Evolutionary conservation across 495 filamentous ascomycete genomes (phyloP).

Genomic region (Penicillium lividum): DNA sequence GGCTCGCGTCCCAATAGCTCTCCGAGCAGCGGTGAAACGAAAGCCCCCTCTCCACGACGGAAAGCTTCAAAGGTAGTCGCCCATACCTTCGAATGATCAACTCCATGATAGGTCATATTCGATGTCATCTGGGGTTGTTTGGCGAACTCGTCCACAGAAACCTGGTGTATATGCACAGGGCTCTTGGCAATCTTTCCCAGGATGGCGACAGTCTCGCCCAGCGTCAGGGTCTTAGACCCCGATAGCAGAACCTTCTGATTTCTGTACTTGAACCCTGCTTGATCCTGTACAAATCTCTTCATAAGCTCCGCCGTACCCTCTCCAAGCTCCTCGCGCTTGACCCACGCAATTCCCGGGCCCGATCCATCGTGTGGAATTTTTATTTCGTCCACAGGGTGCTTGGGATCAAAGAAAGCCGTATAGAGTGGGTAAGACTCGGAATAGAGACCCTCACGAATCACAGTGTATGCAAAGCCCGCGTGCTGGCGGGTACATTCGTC

Average conservation of each 20-base stretch:
- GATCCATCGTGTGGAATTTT: constrained; percentile 45
- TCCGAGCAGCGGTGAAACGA: constrained; percentile 29
- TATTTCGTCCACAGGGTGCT: constrained; percentile 27
- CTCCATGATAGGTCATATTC: constrained; percentile 23
- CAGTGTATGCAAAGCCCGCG: constrained; percentile 40
- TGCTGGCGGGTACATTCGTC: constrained; percentile 21
- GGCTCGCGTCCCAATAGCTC: constrained; percentile 6
- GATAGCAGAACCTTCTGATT: constrained; percentile 39
- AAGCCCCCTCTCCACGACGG: constrained; percentile 35
- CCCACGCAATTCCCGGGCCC: constrained; percentile 43
- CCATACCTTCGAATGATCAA: constrained; percentile 22
- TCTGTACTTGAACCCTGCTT: not conserved
- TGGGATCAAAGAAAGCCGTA: constrained; percentile 54
- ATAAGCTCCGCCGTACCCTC: constrained; percentile 44
- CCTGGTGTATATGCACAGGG: constrained; percentile 29
- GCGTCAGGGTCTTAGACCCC: constrained; percentile 30
- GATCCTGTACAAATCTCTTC: constrained; percentile 22
- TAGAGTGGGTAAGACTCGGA: constrained; percentile 63
- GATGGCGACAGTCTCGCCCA: constrained; percentile 38
- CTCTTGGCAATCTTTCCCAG: constrained; percentile 29
- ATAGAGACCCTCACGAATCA: constrained; percentile 62
- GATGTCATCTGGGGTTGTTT: constrained; percentile 29
- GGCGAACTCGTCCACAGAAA: constrained; percentile 43
- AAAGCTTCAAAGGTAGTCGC: constrained; percentile 43
- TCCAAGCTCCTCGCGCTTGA: constrained; percentile 46